These are phyloP conservation scores for Exophiala calicioides DNA, from an alignment of 2,329 filamentous ascomycete genomes.

Conservation along the genomic window DNA sequence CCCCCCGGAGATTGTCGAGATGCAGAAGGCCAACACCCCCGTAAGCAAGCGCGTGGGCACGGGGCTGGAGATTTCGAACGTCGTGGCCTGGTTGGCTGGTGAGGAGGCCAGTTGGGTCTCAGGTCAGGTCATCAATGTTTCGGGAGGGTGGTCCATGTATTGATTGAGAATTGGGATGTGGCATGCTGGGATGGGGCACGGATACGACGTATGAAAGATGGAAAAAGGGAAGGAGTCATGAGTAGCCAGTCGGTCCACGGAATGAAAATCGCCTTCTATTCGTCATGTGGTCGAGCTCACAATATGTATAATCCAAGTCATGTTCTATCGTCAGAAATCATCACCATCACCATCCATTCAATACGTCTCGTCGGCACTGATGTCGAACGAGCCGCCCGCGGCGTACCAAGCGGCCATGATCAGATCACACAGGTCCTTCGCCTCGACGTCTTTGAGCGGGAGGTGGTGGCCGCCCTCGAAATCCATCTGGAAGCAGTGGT, in stretches of 20 bases:
- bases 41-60: conserved; percentile 55
- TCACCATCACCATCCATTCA: no score
- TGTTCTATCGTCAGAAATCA: no score
- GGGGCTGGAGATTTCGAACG: conserved; percentile 56
- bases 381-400: conserved; percentile 23
- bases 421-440: conserved; percentile 32
- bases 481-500: conserved; percentile 30
- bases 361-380: conserved; percentile 25
- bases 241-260: no score
- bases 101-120: conserved; percentile 53
- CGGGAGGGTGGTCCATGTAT: conserved; percentile 47
- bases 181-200: no score
- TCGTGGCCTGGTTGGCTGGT: conserved; percentile 58
- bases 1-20: conserved; percentile 50
- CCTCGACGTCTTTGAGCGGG: conserved; percentile 31
- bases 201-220: no score
- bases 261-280: no score
- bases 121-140: conserved; percentile 59
- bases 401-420: conserved; percentile 32
- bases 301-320: no score
- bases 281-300: no score
- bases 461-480: conserved; percentile 33
- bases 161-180: no score
- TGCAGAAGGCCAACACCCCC: conserved; percentile 54
- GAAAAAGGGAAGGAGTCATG: no score